Base-by-base conservation (phyloP, 129 eudicot species). In the Calendula officinalis region DNA sequence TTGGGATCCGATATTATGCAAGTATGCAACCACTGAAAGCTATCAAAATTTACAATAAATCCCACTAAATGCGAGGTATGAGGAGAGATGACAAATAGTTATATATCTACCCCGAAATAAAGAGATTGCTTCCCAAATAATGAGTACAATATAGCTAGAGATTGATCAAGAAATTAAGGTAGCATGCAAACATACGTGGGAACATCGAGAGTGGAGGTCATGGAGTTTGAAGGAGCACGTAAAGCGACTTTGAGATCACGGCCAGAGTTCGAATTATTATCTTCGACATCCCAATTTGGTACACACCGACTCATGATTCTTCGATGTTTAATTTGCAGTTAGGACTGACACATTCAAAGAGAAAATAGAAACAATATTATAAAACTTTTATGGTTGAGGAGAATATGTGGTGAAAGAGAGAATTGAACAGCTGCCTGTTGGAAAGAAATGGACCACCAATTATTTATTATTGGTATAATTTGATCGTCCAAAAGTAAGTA, bases 251-350 rank as follows among this genome's bases (percentile, higher is more conserved):
- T 73, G 11, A 38, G 51, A 46, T 15, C 17, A 5, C 8, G 10
- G 4, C 6, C 53, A 9, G 5, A 13, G 32, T 54, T 30, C 0
- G 48, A 17, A n/a, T 27, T 45, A 43, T 48, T 70, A 13, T 13
- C 55, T 39, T 52, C 62, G 2, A 73, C 40, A 22, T 79, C 85
- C 95, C 95, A 90, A 43, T 75, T 80, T 9, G 97, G 95, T 68
- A 86, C 97, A 70, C 95, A 82, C 63, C 77, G 95, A 69, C 67
- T 83, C 91, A 87, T 22, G 30, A 22, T 84, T 36, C 41, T 46
- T 42, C 7, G 62, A 8, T 13, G 27, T 15, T 14, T n/a, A n/a
- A n/a, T n/a, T 6, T 27, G 4, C 27, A 1, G 14, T 15, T 16
- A 38, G 22, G 10, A 8, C 14, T 38, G 32, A 22, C 30, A 2